Evolutionary conservation across 306 rosid genomes (phyloP), one percentile per base, ranked within the genome.

Genomic region (Trifolium fragiferum): DNA sequence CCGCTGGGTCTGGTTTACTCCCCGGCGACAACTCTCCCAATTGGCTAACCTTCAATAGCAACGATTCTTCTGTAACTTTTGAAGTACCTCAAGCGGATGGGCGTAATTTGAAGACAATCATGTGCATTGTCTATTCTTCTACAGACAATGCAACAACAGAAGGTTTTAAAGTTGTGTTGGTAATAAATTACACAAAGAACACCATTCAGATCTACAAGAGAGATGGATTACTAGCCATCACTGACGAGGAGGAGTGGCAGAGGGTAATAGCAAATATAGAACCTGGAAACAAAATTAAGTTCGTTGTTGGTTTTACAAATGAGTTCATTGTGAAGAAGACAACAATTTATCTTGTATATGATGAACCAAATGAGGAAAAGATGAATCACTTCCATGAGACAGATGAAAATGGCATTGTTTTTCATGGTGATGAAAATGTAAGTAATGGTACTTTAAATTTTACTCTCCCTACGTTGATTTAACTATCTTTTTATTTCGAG

Each of bases 201-300:
- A 61, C 43, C 67, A 15, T 32, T 61, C 67, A 32, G n/a, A 14
- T 43, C n/a, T 43, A 43, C 49, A 43, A 43, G 49, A 43, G n/a
- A 12, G 49, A 12, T 43, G 49, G n/a, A 43, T 43, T 43, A 43
- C 12, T 43, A 43, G 49, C 49, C n/a, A 2, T 14, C 5, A 12
- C 6, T 43, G 49, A 4, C 1, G 6, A 12, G 5, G 49, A 43
- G 49, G 49, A 43, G 6, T 43, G 49, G 49, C 49, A 43, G 6
- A 11, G 49, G 6, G 49, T 43, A 43, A 43, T 43, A 43, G 3
- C 49, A 43, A 43, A 43, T 43, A 12, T 43, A 11, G 49, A 43
- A 43, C 49, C 49, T 43, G 49, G 49, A 12, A 43, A 43, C n/a
- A 12, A 12, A 12, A 12, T 43, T 43, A 43, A 4, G 49, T 15